phyloP scores from a whole-genome alignment of 257 asterid species.

The Pogostemon cablin region DNA sequence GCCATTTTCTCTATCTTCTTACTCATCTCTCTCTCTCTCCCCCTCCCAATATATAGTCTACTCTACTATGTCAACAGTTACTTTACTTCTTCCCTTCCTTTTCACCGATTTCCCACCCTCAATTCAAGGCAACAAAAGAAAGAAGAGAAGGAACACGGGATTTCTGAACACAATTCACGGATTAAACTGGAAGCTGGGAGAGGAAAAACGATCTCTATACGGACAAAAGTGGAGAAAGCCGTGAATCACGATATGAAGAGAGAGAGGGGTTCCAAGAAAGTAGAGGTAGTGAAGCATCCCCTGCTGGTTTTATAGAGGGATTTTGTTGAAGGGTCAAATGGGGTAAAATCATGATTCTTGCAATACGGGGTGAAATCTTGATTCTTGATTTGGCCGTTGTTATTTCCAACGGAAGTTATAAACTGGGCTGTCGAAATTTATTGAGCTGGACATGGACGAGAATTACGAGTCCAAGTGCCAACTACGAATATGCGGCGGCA shows the following conservation, averaged over 20 bases:
- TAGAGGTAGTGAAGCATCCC: neutral
- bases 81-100: conserved; percentile 3
- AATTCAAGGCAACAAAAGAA: conserved; percentile 22
- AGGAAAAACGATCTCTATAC: conserved; percentile 31
- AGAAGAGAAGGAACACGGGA: conserved; percentile 46
- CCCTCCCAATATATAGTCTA: conserved; percentile 31
- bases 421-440: too few species aligned
- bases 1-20: conserved; percentile 78
- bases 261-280: neutral
- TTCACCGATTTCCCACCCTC: conserved; percentile 26
- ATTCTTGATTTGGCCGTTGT: too few species aligned
- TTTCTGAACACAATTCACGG: conserved; percentile 49
- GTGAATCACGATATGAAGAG: neutral
- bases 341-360: neutral
- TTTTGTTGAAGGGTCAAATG: neutral
- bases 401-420: too few species aligned
- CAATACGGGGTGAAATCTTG: too few species aligned
- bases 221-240: conserved; percentile 12
- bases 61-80: neutral
- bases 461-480: too few species aligned
- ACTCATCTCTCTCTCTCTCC: conserved; percentile 44
- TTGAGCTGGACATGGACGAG: too few species aligned
- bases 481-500: too few species aligned
- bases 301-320: neutral
- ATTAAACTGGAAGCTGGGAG: conserved; percentile 33